These are phyloP conservation scores for Teunomyces stri DNA, from an alignment of 805 yeast species.

Conservation along the genomic window DNA sequence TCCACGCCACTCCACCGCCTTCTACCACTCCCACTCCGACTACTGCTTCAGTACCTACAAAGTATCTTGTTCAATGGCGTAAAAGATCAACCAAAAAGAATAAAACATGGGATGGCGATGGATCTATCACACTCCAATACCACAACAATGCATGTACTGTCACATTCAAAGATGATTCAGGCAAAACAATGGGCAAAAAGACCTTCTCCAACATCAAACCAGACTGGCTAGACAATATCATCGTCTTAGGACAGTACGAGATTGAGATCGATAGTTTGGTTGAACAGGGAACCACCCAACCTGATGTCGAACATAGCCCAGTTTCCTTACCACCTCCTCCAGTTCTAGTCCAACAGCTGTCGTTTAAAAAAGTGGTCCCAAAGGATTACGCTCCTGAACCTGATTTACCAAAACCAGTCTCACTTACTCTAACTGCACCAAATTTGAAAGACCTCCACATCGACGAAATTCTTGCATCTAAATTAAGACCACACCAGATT, in stretches of 20 bases:
- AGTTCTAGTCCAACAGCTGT: neutral
- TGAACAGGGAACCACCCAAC: conserved; percentile 9
- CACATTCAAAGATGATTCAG: conserved; percentile 9
- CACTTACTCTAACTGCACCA: neutral
- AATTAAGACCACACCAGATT: conserved; percentile 79
- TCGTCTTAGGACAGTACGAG: conserved; percentile 59
- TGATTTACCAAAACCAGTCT: neutral
- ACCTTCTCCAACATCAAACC: conserved; percentile 9
- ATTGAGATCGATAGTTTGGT: conserved; percentile 56
- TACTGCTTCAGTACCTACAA: neutral
- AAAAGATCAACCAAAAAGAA: conserved; percentile 73
- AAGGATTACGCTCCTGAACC: neutral
- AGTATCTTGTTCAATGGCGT: conserved; percentile 55
- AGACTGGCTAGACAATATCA: conserved; percentile 21
- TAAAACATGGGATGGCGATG: conserved; percentile 96
- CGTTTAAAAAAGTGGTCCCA: conserved; percentile 1
- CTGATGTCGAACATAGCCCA: neutral
- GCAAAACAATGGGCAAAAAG: conserved; percentile 9
- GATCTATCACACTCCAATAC: conserved; percentile 40
- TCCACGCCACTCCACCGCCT: neutral
- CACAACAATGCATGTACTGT: conserved; percentile 1
- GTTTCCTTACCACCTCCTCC: neutral
- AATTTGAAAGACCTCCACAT: conserved; percentile 21
- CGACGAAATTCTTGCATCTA: conserved; percentile 53
- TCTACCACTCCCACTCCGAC: neutral